phyloP scores from a whole-genome alignment of 2,329 filamentous ascomycete species.

The Eurotiales sp. region DNA sequence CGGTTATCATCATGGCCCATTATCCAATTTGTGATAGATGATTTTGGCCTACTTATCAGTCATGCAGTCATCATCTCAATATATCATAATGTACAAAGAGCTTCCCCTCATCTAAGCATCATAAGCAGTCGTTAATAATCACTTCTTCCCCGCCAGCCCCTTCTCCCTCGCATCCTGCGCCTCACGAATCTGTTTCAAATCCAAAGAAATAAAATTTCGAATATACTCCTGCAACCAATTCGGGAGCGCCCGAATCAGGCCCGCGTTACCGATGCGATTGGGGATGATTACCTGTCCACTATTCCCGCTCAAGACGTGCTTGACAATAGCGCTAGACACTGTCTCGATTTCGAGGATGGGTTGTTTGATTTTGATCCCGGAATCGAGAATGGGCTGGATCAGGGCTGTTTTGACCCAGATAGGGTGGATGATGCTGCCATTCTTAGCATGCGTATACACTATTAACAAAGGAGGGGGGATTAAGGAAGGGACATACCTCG shows the following conservation, averaged over 20 bases:
- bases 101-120: no score
- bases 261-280: constrained; percentile 25
- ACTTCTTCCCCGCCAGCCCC: neutral
- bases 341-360: constrained; percentile 33
- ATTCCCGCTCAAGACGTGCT: constrained; percentile 48
- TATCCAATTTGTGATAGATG: no score
- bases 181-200: constrained; percentile 23
- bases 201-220: constrained; percentile 25
- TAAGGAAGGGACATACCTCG: constrained; percentile 24
- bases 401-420: constrained; percentile 50
- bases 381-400: constrained; percentile 34
- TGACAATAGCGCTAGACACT: constrained; percentile 48
- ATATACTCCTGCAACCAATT: constrained; percentile 46
- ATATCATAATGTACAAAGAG: no score
- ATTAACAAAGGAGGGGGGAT: neutral
- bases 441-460: constrained; percentile 6
- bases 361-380: constrained; percentile 29
- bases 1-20: no score
- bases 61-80: no score
- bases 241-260: constrained; percentile 32
- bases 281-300: constrained; percentile 51
- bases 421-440: constrained; percentile 29
- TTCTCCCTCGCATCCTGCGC: neutral
- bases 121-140: neutral
- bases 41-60: no score